Base-by-base conservation (phyloP, 148 eudicot genomes). In the Nepenthes mirabilis region DNA sequence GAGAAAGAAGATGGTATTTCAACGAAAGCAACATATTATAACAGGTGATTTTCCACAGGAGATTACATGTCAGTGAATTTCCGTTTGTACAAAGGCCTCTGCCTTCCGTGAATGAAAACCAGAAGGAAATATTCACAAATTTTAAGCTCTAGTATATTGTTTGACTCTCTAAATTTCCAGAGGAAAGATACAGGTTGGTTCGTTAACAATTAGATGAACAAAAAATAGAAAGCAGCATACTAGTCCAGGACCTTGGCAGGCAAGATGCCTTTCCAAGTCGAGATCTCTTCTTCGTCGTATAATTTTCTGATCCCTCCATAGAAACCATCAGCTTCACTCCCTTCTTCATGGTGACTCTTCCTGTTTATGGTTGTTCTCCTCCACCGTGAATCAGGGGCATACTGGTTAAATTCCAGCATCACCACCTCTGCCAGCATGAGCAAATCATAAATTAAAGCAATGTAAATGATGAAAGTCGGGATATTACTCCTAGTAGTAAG, bases 251-350 rank as follows among this genome's bases (percentile, higher is more conserved):
- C 72, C 53, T 72, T 72, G 9, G 66, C 65, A 43, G 96, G 87
- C 90, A 88, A 82, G 34, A 91, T 63, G 61, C 81, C 63, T 73
- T 74, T 75, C 98, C 98, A 91, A 37, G 58, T 69, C 10, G 77
- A 74, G 48, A 91, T 85, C 71, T 88, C 96, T 2, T 83, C 65
- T 34, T 80, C 65, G 9, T 68, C 14, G 70, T 69, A 65, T 47
- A 91, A 55, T 73, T 85, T 91, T 68, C 88, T 79, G 73, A 88
- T 88, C 57, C 98, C 98, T 59, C 91, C 98, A 59, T 88, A 91
- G 67, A 85, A 91, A 1, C 96, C 94, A 62, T 78, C 80, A 4
- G 70, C 79, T 67, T 75, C 86, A 12, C 83, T 83, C 57, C 95
- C 97, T 47, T 83, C 77, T 83, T 91, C 96, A 40, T 75, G 78